Evolutionary conservation across 2,329 filamentous ascomycete genomes (phyloP).

Genomic region (Ophiosphaerella herpotricha): DNA sequence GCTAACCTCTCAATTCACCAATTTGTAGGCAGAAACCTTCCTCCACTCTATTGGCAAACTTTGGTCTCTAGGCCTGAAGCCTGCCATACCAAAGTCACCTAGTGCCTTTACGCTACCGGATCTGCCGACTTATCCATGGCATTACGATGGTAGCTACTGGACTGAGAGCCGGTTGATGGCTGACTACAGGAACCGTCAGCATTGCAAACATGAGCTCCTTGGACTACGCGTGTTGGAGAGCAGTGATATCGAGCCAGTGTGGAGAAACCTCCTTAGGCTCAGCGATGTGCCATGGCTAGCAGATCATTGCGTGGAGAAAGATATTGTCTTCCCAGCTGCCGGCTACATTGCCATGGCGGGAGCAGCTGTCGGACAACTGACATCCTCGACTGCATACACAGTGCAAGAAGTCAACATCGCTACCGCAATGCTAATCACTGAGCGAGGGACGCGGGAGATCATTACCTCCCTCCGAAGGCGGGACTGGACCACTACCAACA

Average conservation of each 20-base stretch:
- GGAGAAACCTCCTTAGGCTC: background rate
- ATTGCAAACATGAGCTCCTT: background rate
- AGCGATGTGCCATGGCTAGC: background rate
- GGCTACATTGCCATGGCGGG: background rate
- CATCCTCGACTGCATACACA: background rate
- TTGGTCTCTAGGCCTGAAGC: too few relatives aligned
- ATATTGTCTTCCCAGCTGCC: background rate
- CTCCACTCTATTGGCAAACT: too few relatives aligned
- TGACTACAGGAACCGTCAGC: background rate
- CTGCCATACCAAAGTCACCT: too few relatives aligned
- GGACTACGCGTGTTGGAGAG: background rate
- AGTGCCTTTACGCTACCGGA: background rate
- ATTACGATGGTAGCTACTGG: background rate
- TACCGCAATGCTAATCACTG: background rate
- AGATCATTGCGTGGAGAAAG: background rate
- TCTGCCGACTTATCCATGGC: background rate
- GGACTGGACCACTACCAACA: background rate
- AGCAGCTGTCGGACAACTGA: background rate
- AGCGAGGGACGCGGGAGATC: background rate
- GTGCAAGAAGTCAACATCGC: background rate
- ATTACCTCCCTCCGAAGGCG: background rate
- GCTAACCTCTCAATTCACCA: too few relatives aligned
- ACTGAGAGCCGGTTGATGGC: background rate
- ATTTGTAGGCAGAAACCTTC: too few relatives aligned
- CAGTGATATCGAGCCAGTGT: background rate